Evolutionary conservation across 2,329 filamentous ascomycete species (phyloP).

Genomic region (Cladosporium sphaerospermum): DNA sequence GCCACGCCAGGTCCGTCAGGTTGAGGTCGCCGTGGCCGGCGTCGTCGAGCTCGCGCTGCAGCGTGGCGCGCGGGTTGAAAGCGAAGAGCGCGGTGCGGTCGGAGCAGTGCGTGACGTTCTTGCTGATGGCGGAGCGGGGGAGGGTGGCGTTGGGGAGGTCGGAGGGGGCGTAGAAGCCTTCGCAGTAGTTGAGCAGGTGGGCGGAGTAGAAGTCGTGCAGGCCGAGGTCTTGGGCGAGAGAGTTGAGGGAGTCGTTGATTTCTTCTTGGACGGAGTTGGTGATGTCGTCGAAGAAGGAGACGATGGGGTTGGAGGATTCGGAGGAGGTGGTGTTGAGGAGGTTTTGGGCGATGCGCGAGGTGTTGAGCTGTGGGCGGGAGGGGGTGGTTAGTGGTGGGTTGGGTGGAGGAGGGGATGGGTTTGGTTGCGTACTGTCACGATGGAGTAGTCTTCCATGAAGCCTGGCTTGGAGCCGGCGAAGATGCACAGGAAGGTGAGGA

Average conservation of each 20-base stretch:
- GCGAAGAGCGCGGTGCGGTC: slow-evolving; percentile 48
- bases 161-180: slow-evolving; percentile 40
- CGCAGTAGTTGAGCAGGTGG: slow-evolving; percentile 57
- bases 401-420: no score
- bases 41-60: slow-evolving; percentile 45
- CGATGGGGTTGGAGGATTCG: slow-evolving; percentile 21
- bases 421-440: slow-evolving; percentile 45
- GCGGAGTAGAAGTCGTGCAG: slow-evolving; percentile 57
- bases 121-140: slow-evolving; percentile 33
- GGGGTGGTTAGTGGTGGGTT: not conserved
- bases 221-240: slow-evolving; percentile 44
- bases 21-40: slow-evolving; percentile 39
- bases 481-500: slow-evolving; percentile 53
- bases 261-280: slow-evolving; percentile 32
- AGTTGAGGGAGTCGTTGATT: slow-evolving; percentile 37
- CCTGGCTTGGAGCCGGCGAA: slow-evolving; percentile 52
- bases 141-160: slow-evolving; percentile 40
- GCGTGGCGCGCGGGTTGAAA: slow-evolving; percentile 48
- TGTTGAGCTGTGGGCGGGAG: slow-evolving; percentile 43
- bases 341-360: slow-evolving; percentile 45
- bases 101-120: slow-evolving; percentile 52
- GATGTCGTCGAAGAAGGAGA: slow-evolving; percentile 28
- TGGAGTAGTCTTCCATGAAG: slow-evolving; percentile 51
- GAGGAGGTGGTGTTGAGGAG: slow-evolving; percentile 23
- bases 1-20: slow-evolving; percentile 51